Percentiles rank a stretch among this genome's conserved stretches.
Conservation (phyloP, 1,284 basidiomycete species). For the Moesziomyces sp. region DNA sequence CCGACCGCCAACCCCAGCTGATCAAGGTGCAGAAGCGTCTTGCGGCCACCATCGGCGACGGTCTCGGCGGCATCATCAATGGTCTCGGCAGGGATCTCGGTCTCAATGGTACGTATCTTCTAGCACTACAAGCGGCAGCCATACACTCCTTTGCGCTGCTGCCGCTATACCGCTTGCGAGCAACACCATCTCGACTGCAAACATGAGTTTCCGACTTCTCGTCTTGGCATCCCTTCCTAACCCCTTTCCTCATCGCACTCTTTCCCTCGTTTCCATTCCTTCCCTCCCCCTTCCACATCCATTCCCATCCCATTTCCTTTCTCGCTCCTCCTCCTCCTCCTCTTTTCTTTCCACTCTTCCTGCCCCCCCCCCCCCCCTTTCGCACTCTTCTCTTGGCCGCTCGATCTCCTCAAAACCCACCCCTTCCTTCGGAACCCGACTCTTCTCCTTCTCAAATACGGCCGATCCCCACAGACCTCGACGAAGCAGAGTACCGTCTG, state of each 20-base stretch:
- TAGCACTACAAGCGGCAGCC: conserved; percentile 3
- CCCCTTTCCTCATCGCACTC: not conserved
- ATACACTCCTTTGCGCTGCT: not conserved
- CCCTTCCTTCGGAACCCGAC: not conserved
- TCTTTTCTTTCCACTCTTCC: not conserved
- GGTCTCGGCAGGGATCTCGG: conserved; percentile 27
- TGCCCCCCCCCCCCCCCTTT: not conserved
- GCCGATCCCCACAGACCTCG: conserved; percentile 15
- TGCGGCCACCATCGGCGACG: conserved; percentile 8
- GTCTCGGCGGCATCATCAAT: conserved; percentile 27
- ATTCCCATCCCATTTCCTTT: not conserved
- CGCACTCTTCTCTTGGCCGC: conserved; percentile 1
- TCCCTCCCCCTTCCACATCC: not conserved
- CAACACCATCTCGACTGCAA: too few species aligned
- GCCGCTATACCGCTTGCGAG: too few species aligned
- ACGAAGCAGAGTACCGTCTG: conserved; percentile 14
- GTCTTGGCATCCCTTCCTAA: conserved; percentile 17
- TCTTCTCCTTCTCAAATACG: not conserved
- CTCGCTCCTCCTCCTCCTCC: not conserved
- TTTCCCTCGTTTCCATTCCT: not conserved
- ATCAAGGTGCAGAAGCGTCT: conserved; percentile 48
- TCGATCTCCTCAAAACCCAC: conserved; percentile 9
- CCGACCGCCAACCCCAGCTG: conserved; percentile 20
- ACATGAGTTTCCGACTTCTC: not conserved
- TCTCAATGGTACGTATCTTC: conserved; percentile 31